These are phyloP conservation scores for Suzukiozyma palmioleophila DNA, from an alignment of 1,139 yeast species.

Conservation along the genomic window DNA sequence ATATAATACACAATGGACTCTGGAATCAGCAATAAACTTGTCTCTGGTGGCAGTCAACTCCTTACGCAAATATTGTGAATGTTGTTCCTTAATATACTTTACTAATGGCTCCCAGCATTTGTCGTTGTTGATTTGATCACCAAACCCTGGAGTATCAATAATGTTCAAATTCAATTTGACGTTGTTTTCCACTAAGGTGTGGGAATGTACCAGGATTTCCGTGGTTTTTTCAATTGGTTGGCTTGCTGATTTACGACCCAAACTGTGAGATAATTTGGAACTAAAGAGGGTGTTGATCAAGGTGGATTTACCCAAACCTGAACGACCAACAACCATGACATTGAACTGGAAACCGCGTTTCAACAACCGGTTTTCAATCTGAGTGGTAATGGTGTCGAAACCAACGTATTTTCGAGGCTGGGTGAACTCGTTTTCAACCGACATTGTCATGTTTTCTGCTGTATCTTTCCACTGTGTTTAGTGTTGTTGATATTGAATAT, in stretches of 20 bases:
- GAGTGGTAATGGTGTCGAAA: slow-evolving; percentile 92
- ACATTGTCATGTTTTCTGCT: background rate
- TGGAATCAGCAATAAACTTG: slow-evolving; percentile 74
- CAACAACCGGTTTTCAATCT: slow-evolving; percentile 86
- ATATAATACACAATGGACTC: slow-evolving; percentile 91
- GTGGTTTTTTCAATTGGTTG: slow-evolving; percentile 86
- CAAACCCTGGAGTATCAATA: slow-evolving; percentile 97
- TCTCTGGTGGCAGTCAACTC: slow-evolving; percentile 97
- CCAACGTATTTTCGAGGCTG: slow-evolving; percentile 71
- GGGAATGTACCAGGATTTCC: slow-evolving; percentile 74
- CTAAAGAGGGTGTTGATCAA: slow-evolving; percentile 86
- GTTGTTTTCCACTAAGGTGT: slow-evolving; percentile 71
- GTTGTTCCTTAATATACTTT: slow-evolving; percentile 94
- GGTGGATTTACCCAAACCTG: slow-evolving; percentile 94
- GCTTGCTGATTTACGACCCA: slow-evolving; percentile 60
- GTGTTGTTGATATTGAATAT: background rate
- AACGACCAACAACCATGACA: slow-evolving; percentile 89
- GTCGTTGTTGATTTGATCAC: slow-evolving; percentile 93
- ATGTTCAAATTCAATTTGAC: slow-evolving; percentile 82
- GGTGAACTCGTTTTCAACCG: slow-evolving; percentile 7
- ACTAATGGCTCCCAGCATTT: slow-evolving; percentile 97
- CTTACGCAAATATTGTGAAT: slow-evolving; percentile 85
- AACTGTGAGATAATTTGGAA: slow-evolving; percentile 68
- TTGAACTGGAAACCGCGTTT: slow-evolving; percentile 94
- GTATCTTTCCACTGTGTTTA: background rate